A percentile compares a stretch with the other conserved stretches of the same genome.
These are phyloP conservation scores for Ascochyta clinopodiicola DNA, from an alignment of 2,329 filamentous ascomycete species.

Conservation along the genomic window DNA sequence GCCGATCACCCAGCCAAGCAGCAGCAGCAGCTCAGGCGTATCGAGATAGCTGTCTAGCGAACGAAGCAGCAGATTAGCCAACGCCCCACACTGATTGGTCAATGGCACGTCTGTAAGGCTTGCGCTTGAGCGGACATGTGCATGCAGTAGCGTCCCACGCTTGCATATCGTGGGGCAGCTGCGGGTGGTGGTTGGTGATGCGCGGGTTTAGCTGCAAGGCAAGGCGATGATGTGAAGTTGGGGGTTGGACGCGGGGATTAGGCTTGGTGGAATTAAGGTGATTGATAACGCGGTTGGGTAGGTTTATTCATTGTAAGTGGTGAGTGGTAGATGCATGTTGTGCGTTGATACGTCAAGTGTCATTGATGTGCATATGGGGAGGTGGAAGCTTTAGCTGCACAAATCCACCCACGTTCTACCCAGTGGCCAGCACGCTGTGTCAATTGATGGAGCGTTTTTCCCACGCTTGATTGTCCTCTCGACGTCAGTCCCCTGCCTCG, in stretches of 20 bases:
- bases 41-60: not conserved
- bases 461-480: slow-evolving; percentile 1
- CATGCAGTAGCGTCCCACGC: slow-evolving; percentile 12
- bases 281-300: not conserved
- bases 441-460: not conserved
- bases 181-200: slow-evolving; percentile 14
- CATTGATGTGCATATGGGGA: no score
- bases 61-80: not conserved
- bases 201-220: slow-evolving; percentile 7
- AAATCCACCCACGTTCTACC: slow-evolving; percentile 4
- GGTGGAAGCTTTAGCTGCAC: not conserved
- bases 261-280: not conserved
- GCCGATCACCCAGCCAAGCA: not conserved
- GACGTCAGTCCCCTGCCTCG: slow-evolving; percentile 2
- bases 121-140: slow-evolving; percentile 5
- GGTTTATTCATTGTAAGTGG: not conserved
- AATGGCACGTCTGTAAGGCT: slow-evolving; percentile 6
- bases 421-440: not conserved
- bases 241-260: slow-evolving; percentile 5
- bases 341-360: not conserved
- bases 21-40: not conserved
- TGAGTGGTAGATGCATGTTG: not conserved
- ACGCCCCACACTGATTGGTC: not conserved
- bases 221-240: not conserved
- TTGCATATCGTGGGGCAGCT: slow-evolving; percentile 17